Base-by-base conservation (phyloP, 2,329 filamentous ascomycete genomes). In the Coleophoma crateriformis region DNA sequence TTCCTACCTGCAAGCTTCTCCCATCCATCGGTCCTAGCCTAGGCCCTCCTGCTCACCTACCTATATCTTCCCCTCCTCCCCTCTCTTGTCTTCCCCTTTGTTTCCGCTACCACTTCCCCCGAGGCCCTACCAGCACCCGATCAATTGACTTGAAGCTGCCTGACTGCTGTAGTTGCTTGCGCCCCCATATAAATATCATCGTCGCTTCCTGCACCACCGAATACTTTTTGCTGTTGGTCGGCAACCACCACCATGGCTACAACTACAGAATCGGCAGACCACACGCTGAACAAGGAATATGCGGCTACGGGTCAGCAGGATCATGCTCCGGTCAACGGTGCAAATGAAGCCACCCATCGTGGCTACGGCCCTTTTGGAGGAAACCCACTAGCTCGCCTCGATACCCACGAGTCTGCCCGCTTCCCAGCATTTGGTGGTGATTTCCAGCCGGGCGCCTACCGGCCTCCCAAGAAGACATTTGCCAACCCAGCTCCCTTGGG, bases 401-500 rank as follows among this genome's bases (percentile, higher is more conserved):
- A 72, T 62, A 70, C 72, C 11, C 58, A 56, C 45, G 52, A 65
- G 12, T 70, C 68, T 49, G 66, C 67, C n/a, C 67, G 68, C 39
- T 68, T 77, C 43, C 71, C 73, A 52, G 73, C 79, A 51, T 81
- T 81, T 58, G 79, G 77, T 57, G 77, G 78, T 69, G 77, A 78
- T 58, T 77, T 80, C 65, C 77, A 82, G 65, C 78, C 78, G 32
- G 78, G 78, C 72, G 71, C 78, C 47, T 81, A 80, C 68, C 75
- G 72, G 58, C 67, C 72, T 13, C 73, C 74, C 54, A 71, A 73
- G 53, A 57, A 65, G 19, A 73, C 76, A 60, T 76, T 83, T 60
- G 80, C 69, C 63, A 83, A 84, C 60, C 80, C 81, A 7, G 79
- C 77, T 45, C 80, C 79, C 46, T 68, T 84, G 35, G 81, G 81